Evolutionary conservation across 805 yeast species (phyloP).

Genomic region (Komagataella mondaviorum): DNA sequence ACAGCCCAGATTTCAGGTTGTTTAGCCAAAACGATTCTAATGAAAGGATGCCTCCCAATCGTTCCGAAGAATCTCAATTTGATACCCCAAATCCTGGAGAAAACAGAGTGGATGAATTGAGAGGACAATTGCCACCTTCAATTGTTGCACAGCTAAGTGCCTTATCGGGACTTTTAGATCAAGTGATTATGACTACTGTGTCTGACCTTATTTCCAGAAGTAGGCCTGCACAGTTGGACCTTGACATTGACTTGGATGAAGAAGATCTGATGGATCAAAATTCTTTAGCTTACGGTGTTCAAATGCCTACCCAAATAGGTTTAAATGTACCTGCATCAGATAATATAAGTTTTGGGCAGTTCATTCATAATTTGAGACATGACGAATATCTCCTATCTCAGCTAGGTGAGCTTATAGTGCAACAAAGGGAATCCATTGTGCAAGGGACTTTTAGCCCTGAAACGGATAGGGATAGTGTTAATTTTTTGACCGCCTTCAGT

Average conservation of each 20-base stretch:
- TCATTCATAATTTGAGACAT: not conserved
- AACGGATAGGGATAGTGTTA: constrained; percentile 9
- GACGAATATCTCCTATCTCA: not conserved
- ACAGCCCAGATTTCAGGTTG: not conserved
- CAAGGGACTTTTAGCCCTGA: not conserved
- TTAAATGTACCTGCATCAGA: not conserved
- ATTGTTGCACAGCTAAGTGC: not conserved
- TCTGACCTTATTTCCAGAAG: not conserved
- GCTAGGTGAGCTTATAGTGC: not conserved
- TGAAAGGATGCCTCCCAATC: not conserved
- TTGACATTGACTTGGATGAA: not conserved
- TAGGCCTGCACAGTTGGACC: not conserved
- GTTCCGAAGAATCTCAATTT: not conserved
- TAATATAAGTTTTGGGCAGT: not conserved
- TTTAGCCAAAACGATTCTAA: not conserved
- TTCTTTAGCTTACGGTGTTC: not conserved
- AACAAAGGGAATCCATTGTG: not conserved
- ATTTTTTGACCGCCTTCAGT: constrained; percentile 29
- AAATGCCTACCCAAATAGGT: not conserved
- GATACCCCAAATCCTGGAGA: not conserved
- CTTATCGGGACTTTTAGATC: not conserved
- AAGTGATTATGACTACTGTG: not conserved
- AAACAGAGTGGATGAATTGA: not conserved
- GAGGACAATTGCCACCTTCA: not conserved
- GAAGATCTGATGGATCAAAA: not conserved